phyloP scores from a whole-genome alignment of 139 green algal genomes.

The Chlorella sp. region DNA sequence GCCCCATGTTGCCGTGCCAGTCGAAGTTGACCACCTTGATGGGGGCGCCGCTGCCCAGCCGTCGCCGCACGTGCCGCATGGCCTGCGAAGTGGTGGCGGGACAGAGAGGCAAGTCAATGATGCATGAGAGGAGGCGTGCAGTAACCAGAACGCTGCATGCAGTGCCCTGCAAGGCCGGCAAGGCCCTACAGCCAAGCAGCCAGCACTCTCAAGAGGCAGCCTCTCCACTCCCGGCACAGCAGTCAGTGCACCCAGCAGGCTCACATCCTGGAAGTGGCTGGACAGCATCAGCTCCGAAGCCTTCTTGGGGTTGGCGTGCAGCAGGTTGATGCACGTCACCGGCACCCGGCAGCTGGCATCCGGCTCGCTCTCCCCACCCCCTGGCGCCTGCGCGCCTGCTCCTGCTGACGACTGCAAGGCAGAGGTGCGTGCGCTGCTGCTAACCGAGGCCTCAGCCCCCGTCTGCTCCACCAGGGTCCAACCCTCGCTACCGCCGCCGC shows the following conservation, averaged over 20 bases:
- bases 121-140: no score
- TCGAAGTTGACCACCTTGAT: constrained; percentile 86
- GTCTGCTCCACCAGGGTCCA: constrained; percentile 24
- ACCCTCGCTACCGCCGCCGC: background rate
- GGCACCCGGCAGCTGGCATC: constrained; percentile 50
- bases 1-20: constrained; percentile 96
- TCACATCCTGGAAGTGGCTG: constrained; percentile 75
- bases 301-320: constrained; percentile 81
- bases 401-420: background rate
- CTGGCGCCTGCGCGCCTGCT: background rate
- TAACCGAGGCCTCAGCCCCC: background rate
- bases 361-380: background rate
- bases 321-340: constrained; percentile 94
- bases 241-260: background rate
- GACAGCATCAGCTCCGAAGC: constrained; percentile 76
- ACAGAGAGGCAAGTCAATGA: background rate
- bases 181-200: no score
- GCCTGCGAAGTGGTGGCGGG: constrained; percentile 36
- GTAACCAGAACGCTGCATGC: no score
- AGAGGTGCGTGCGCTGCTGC: background rate
- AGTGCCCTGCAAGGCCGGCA: no score
- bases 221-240: no score
- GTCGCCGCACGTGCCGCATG: constrained; percentile 63
- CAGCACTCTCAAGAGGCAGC: no score
- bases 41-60: constrained; percentile 24